These are phyloP conservation scores for Helichrysum umbraculigerum DNA, from an alignment of 129 eudicot species.

Conservation along the genomic window DNA sequence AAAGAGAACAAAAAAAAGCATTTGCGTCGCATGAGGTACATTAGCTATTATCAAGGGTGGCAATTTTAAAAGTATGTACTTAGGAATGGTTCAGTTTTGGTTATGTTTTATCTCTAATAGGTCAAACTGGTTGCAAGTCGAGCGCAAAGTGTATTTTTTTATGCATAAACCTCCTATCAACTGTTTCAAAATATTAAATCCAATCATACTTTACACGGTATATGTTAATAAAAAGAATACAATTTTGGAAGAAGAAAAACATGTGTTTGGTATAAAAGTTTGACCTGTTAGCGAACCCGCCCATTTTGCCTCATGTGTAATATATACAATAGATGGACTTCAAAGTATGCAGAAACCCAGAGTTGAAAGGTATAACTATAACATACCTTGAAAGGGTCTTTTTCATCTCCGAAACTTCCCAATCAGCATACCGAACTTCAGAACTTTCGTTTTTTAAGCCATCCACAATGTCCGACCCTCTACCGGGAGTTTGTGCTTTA, in stretches of 20 bases:
- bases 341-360: background rate
- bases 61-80: too few relatives aligned
- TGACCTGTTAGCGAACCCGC: background rate
- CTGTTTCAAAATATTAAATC: too few relatives aligned
- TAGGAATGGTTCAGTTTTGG: too few relatives aligned
- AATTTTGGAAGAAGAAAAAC: too few relatives aligned
- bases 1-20: background rate
- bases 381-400: constrained; percentile 69
- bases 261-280: background rate
- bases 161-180: too few relatives aligned
- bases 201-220: too few relatives aligned
- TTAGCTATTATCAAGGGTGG: too few relatives aligned
- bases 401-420: constrained; percentile 60
- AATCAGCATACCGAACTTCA: constrained; percentile 45
- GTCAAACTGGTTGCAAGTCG: too few relatives aligned
- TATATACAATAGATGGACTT: background rate
- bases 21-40: background rate
- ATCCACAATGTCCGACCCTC: constrained; percentile 44
- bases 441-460: constrained; percentile 59
- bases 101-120: too few relatives aligned
- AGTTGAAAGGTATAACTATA: constrained; percentile 11
- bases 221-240: too few relatives aligned
- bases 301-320: background rate
- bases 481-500: constrained; percentile 35
- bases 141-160: too few relatives aligned